Base-by-base conservation (phyloP, 23 red algal genomes). In the Gracilaria gracilis region DNA sequence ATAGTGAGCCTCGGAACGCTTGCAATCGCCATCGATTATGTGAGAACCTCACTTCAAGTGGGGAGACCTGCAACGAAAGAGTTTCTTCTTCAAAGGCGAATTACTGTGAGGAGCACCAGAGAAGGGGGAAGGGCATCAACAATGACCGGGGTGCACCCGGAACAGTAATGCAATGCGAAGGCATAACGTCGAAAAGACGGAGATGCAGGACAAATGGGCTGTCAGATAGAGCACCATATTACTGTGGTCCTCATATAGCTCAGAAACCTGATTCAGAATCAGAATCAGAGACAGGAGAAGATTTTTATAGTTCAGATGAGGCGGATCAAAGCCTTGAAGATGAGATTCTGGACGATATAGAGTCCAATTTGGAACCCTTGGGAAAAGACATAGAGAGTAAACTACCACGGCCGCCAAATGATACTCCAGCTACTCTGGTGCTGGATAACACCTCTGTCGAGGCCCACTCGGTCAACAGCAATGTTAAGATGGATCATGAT, bases 11-110 rank as follows among this genome's bases (percentile, higher is more conserved):
- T 20, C 62, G 83, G 28, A 87, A 87, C 57, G 83, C 36, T 40
- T 87, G 83, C 83, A 47, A 17, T 28, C 38, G 24, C 16, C 83
- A 87, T 87, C 62, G 13, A 6, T 24, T 87, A 53, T 87, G 83
- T 72, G 59, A 24, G 47, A 6, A 72, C 9, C 31, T 87, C 4
- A 33, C 66, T 51, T 34, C 6, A 14, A 35, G 47, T 16, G 83
- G 67, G 29, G 46, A 74, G 25, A 72, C 38, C n/a, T 87, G 83
- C 24, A 58, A 65, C 17, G 46, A 72, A 57, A 50, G 25, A 55
- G 83, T 65, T 47, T 70, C 34, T 58, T 36, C 51, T 13, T 57
- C 29, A 20, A 48, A 51, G 64, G 9, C 39, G 5, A 69, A 57
- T 9, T 87, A 62, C 46, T 87, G 83, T 47, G 62, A 69, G 38